Base-by-base conservation (phyloP, 306 rosid species). In the Fragaria ananassa region DNA sequence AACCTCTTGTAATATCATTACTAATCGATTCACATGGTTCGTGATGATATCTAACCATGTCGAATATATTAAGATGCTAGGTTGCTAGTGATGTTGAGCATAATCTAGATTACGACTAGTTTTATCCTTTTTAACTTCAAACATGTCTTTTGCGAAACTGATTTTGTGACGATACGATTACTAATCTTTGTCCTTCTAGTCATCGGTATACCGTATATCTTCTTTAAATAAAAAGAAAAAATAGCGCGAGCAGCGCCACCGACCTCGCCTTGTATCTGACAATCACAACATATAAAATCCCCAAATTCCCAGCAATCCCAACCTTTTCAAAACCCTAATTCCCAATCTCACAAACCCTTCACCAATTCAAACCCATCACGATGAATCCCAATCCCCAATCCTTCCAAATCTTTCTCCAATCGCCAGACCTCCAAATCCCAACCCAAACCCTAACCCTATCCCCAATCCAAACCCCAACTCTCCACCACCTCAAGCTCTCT, bases 321-420 rank as follows among this genome's bases (percentile, higher is more conserved):
- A 23, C 2, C 15, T 29, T 29, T 29, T 61, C 65, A 11, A 78
- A 83, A 69, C 75, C 80, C 72, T 50, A 78, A 11, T 41, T 37
- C 8, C 57, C 42, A 35, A 64, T 64, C 9, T 35, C 68, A 64
- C 29, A 29, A 42, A 68, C 83, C 80, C 68, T 66, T 71, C 56
- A 70, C 37, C 39, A 39, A 27, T 39, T 7, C 11, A 35, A 31
- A 70, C 23, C 58, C 64, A 35, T 41, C 64, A 35, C 35, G 27
- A 94, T 90, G 94, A 57, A 80, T 81, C 49, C 81, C 10, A 82
- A 84, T 50, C 18, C 76, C 11, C 67, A 23, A 10, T 54, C 35
- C 5, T 2, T 76, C 37, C 98, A 90, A 78, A 67, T 94, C 83
- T 81, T 92, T n/a, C 74, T 94, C 29, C 86, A 86, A 63, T 89